phyloP scores from a whole-genome alignment of 2,329 filamentous ascomycete species.

The Acephala macrosclerotiorum region DNA sequence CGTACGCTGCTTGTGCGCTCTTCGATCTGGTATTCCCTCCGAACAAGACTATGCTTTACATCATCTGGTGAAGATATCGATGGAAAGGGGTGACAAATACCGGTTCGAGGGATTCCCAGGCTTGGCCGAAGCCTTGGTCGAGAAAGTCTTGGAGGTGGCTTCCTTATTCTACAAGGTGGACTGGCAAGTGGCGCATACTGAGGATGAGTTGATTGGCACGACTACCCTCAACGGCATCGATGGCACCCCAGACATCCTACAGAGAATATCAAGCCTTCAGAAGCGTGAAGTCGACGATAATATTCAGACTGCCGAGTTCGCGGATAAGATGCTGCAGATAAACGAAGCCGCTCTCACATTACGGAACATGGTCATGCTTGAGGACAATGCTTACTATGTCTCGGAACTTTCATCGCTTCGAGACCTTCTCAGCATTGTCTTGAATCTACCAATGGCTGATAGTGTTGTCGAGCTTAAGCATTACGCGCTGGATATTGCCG shows the following conservation, averaged over 20 bases:
- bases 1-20: slow-evolving; percentile 81
- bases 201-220: slow-evolving; percentile 58
- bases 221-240: slow-evolving; percentile 69
- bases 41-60: slow-evolving; percentile 95
- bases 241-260: slow-evolving; percentile 75
- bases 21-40: slow-evolving; percentile 78
- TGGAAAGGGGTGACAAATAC: slow-evolving; percentile 93
- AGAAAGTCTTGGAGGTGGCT: slow-evolving; percentile 82
- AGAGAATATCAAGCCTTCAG: slow-evolving; percentile 71
- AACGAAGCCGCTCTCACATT: slow-evolving; percentile 89
- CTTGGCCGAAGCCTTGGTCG: slow-evolving; percentile 85
- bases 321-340: slow-evolving; percentile 75
- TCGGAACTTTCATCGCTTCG: slow-evolving; percentile 77
- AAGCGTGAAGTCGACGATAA: slow-evolving; percentile 69
- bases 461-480: slow-evolving; percentile 85
- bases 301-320: slow-evolving; percentile 75
- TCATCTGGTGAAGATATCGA: slow-evolving; percentile 94
- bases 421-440: slow-evolving; percentile 82
- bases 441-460: slow-evolving; percentile 78
- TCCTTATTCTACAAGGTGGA: slow-evolving; percentile 81
- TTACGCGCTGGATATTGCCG: slow-evolving; percentile 88
- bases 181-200: slow-evolving; percentile 81
- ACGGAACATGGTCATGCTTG: slow-evolving; percentile 94
- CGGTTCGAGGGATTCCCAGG: slow-evolving; percentile 91
- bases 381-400: slow-evolving; percentile 86